Conservation (phyloP, 106 monocot species). For the Cymbidium sinense region DNA sequence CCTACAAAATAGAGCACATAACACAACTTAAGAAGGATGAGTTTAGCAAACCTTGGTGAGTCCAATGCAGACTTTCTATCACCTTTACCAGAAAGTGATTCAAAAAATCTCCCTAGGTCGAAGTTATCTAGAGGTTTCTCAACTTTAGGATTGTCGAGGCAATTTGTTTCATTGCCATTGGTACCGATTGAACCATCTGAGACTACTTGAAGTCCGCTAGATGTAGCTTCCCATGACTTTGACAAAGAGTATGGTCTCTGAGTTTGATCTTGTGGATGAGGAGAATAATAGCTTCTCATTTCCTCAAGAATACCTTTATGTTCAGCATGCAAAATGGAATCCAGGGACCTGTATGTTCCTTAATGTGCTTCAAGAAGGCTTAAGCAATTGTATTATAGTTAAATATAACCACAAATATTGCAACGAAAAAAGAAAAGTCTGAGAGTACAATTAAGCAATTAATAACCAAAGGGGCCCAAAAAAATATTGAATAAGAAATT, state of each 20-base stretch:
- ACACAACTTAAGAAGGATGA: neutral
- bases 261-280: conserved; percentile 6
- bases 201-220: neutral
- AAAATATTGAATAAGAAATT: neutral
- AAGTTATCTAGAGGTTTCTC: conserved; percentile 16
- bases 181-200: neutral
- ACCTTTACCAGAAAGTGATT: conserved; percentile 20
- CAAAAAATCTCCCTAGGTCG: conserved; percentile 32
- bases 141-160: neutral
- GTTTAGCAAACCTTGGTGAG: conserved; percentile 39
- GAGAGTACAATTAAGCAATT: neutral
- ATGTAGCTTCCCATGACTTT: neutral
- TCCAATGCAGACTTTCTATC: conserved; percentile 14
- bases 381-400: neutral
- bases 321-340: conserved; percentile 91
- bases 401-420: neutral
- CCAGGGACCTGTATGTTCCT: conserved; percentile 59
- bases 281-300: conserved; percentile 63
- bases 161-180: neutral
- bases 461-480: neutral
- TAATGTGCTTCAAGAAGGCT: neutral
- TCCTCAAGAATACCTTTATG: conserved; percentile 84
- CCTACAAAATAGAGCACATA: neutral
- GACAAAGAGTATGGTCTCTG: neutral
- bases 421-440: neutral